Base-by-base conservation (phyloP, 202 grass and related monocot species). In the Elaeis oleifera region DNA sequence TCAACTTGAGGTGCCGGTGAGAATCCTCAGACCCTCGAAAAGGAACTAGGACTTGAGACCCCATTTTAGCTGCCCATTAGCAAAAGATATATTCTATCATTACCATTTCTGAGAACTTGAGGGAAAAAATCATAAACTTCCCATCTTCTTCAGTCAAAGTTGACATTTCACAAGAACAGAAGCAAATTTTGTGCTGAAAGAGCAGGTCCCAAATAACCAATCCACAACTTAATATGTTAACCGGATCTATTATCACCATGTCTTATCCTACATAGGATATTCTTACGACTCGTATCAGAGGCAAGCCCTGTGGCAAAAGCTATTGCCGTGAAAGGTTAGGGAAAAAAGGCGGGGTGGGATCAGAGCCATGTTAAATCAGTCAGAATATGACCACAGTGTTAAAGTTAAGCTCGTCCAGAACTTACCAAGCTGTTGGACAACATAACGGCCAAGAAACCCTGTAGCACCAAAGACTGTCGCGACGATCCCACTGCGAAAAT, bases 391-490 rank as follows among this genome's bases (percentile, higher is more conserved):
- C 23, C 3, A 54, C 2, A 1, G 51, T 22, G n/a, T 15, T 39
- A 16, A 54, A 61, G 56, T 31, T 14, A 49, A 17, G 9, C 53
- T 72, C 51, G 21, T 32, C 2, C 8, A 44, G 53, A 50, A 55
- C 82, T 99, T 19, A 99, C 88, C 94, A 61, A 97, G 88, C 20
- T 89, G 88, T 66, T 85, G 85, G 27, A 97, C 94, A 51, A 97
- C 74, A 63, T 99, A 99, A 20, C 85, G 88, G 19, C 94, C 94
- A 77, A 99, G 88, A 72, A 99, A 99, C 51, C 94, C 94, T 51
- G 94, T 99, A 86, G 94, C 85, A 52, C 94, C 94, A 84, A 99
- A 99, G 21, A 99, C 94, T 18, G 94, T 89, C 52, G 94, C 85
- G 23, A 99, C 28, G 22, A 99, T 99, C 83, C 94, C 88, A 92